Conservation (phyloP, 202 grass and related monocot genomes). For the Bolboschoenoplectus hybrid region DNA sequence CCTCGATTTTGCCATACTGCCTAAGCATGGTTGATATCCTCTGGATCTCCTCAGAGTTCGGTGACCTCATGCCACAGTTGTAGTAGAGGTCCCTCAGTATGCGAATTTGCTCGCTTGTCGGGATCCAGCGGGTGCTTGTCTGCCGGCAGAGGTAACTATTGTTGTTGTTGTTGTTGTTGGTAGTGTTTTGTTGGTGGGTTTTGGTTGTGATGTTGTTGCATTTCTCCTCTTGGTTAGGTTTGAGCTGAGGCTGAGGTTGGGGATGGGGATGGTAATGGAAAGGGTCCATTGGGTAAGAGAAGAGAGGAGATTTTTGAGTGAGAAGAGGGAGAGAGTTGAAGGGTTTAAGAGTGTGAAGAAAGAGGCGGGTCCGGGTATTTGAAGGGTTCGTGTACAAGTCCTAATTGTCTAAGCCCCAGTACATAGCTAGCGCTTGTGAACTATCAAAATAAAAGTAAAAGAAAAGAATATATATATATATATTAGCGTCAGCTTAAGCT, state of each 20-base stretch:
- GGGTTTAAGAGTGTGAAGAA: neutral
- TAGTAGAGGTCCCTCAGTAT: constrained; percentile 91
- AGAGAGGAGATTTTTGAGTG: neutral
- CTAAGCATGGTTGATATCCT: constrained; percentile 73
- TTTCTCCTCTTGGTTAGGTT: constrained; percentile 16
- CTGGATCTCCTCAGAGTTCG: constrained; percentile 92
- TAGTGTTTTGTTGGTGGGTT: neutral
- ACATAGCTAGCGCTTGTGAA: no score
- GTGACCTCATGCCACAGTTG: constrained; percentile 78
- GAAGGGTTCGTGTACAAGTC: neutral
- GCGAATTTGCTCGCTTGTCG: constrained; percentile 77
- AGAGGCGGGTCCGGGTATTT: constrained; percentile 17
- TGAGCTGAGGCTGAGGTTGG: constrained; percentile 21
- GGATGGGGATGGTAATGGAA: constrained; percentile 32
- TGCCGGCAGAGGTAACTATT: constrained; percentile 51
- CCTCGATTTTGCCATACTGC: constrained; percentile 88
- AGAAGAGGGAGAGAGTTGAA: neutral
- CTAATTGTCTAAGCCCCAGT: neutral
- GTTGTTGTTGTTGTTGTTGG: neutral
- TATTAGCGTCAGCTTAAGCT: no score
- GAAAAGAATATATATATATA: no score
- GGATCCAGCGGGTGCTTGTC: constrained; percentile 83
- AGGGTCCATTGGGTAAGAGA: constrained; percentile 35
- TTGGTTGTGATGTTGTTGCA: neutral
- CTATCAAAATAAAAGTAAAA: no score